phyloP scores from a whole-genome alignment of 2,329 filamentous ascomycete species.

The Nemania serpens region DNA sequence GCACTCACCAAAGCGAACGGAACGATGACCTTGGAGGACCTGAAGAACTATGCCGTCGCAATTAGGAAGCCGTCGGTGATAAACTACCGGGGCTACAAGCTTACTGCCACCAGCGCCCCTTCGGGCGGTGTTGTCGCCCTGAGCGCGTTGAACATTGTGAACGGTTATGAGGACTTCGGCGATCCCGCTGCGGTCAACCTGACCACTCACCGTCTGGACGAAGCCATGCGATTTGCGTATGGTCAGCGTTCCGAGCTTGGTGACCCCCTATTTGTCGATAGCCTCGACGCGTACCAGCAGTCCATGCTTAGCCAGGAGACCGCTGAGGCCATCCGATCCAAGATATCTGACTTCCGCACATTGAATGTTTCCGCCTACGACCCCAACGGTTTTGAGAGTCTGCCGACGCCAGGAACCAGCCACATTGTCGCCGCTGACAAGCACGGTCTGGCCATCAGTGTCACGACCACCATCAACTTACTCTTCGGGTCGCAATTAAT shows the following conservation, averaged over 20 bases:
- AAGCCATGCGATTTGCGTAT: constrained; percentile 83
- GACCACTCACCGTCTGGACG: constrained; percentile 79
- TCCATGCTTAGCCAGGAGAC: constrained; percentile 65
- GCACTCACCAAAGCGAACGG: constrained; percentile 68
- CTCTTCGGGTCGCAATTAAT: constrained; percentile 77
- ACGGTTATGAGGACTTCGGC: constrained; percentile 71
- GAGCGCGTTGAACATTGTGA: constrained; percentile 74
- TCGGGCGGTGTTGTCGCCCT: constrained; percentile 74
- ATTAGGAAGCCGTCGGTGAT: constrained; percentile 65
- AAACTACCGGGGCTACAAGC: constrained; percentile 70
- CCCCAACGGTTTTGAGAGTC: constrained; percentile 50
- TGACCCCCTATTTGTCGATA: constrained; percentile 71
- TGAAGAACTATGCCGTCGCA: constrained; percentile 73
- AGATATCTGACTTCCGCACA: constrained; percentile 49
- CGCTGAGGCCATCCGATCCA: constrained; percentile 57
- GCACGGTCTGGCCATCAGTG: constrained; percentile 71
- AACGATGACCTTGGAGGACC: constrained; percentile 81
- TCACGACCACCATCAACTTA: constrained; percentile 82
- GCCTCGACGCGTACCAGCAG: constrained; percentile 65
- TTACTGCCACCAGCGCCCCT: constrained; percentile 71
- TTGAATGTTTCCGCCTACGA: constrained; percentile 50
- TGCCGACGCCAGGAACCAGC: constrained; percentile 69
- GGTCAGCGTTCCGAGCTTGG: constrained; percentile 73
- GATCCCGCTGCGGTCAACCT: constrained; percentile 57
- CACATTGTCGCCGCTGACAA: constrained; percentile 71